Percentiles rank a stretch among this genome's conserved stretches.
Evolutionary conservation across 2,329 filamentous ascomycete species (phyloP).

Genomic region (Trichoderma atrobrunneum): DNA sequence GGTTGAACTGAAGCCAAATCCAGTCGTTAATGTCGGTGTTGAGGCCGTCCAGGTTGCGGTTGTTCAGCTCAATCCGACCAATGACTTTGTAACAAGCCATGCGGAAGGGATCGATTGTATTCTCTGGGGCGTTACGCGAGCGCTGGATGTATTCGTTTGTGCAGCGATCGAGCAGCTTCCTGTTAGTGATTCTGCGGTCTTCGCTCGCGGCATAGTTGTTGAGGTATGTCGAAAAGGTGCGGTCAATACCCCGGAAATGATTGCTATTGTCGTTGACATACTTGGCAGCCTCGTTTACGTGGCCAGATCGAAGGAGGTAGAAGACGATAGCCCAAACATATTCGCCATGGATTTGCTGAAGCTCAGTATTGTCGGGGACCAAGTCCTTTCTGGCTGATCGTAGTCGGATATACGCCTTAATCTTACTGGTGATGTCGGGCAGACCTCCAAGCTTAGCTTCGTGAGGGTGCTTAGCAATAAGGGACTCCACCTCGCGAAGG

Average conservation of each 20-base stretch:
- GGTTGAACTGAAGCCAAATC: constrained; percentile 70
- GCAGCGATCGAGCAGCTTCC: constrained; percentile 81
- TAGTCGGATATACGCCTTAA: constrained; percentile 87
- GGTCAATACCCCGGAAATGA: constrained; percentile 85
- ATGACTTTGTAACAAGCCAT: constrained; percentile 99
- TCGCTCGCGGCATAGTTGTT: constrained; percentile 74
- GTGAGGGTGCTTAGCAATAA: constrained; percentile 78
- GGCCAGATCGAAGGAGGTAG: constrained; percentile 82
- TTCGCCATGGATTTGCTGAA: constrained; percentile 77
- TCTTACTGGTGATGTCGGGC: constrained; percentile 83
- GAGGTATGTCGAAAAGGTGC: constrained; percentile 85
- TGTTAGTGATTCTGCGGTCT: constrained; percentile 69
- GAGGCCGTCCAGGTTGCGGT: constrained; percentile 61
- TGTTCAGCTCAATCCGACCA: constrained; percentile 69
- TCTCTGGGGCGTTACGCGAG: constrained; percentile 76
- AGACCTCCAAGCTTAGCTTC: constrained; percentile 88
- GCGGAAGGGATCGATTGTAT: constrained; percentile 88
- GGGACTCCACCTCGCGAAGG: constrained; percentile 69
- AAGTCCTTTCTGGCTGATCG: constrained; percentile 78
- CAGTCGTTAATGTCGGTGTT: constrained; percentile 67
- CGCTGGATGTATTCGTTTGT: constrained; percentile 87
- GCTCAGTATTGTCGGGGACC: constrained; percentile 72
- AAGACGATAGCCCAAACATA: constrained; percentile 94
- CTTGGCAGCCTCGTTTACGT: constrained; percentile 76
- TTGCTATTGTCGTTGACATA: constrained; percentile 79